These are phyloP conservation scores for Acanthamoeba sp. DNA, from an alignment of 208 protist species.

Conservation along the genomic window DNA sequence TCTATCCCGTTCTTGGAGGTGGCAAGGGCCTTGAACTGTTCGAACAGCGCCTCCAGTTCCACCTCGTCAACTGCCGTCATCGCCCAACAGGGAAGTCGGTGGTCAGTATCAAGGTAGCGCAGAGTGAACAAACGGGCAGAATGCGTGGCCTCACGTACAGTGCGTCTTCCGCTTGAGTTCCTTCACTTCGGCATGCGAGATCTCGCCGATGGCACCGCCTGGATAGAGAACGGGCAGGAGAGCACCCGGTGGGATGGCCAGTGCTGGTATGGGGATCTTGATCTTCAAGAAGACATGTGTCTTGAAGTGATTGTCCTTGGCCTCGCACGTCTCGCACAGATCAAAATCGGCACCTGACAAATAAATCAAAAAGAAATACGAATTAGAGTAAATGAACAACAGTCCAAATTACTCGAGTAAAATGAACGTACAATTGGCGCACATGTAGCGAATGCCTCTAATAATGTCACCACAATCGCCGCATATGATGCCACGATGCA, in stretches of 20 bases:
- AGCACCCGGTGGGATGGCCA: slow-evolving; percentile 52
- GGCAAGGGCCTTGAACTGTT: slow-evolving; percentile 76
- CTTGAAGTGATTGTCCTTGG: slow-evolving; percentile 9
- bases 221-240: slow-evolving; percentile 73
- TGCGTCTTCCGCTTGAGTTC: slow-evolving; percentile 73
- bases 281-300: slow-evolving; percentile 77
- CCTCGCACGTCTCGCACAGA: slow-evolving; percentile 68
- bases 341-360: slow-evolving; percentile 47
- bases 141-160: slow-evolving; percentile 31
- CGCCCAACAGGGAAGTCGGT: background rate
- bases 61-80: slow-evolving; percentile 71
- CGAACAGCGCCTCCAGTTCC: slow-evolving; percentile 80
- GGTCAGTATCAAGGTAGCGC: background rate
- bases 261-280: slow-evolving; percentile 67
- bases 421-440: slow-evolving; percentile 80
- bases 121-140: background rate
- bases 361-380: background rate
- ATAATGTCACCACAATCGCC: slow-evolving; percentile 65
- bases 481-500: slow-evolving; percentile 66
- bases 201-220: slow-evolving; percentile 6
- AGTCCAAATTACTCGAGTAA: background rate
- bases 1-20: slow-evolving; percentile 74
- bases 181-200: slow-evolving; percentile 44
- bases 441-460: slow-evolving; percentile 84
- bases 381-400: background rate